Evolutionary conservation across 2,329 filamentous ascomycete species (phyloP).

Genomic region (Diaporthe batatas): DNA sequence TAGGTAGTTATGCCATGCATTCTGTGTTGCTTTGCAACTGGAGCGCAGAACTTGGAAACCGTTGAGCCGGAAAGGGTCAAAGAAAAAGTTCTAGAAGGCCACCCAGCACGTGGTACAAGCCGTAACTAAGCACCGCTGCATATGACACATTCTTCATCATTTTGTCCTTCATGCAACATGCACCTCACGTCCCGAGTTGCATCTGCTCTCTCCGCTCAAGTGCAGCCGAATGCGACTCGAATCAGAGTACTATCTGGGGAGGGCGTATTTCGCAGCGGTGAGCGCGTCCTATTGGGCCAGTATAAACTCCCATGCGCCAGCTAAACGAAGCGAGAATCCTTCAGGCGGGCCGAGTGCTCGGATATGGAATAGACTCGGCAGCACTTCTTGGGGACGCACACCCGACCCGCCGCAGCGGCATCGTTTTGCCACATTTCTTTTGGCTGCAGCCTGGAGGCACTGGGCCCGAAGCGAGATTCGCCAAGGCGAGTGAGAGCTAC

Average conservation of each 20-base stretch:
- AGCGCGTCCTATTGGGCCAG: neutral
- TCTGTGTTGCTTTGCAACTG: neutral
- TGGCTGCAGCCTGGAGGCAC: slow-evolving; percentile 24
- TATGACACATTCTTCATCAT: neutral
- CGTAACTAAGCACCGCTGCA: too few relatives aligned
- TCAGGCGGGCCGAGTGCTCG: slow-evolving; percentile 18
- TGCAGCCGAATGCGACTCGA: neutral
- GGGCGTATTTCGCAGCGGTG: neutral
- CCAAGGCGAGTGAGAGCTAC: slow-evolving; percentile 10
- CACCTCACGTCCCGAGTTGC: neutral
- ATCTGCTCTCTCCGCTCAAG: neutral
- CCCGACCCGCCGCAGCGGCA: neutral
- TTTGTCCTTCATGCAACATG: neutral
- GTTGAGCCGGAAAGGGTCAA: neutral
- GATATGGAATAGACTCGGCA: slow-evolving; percentile 21
- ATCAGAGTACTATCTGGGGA: neutral
- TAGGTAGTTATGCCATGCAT: neutral
- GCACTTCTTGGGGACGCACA: neutral
- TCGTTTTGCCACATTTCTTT: neutral
- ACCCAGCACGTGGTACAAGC: neutral
- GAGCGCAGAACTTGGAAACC: neutral
- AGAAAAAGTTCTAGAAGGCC: too few relatives aligned
- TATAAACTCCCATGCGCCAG: neutral
- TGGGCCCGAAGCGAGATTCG: slow-evolving; percentile 16
- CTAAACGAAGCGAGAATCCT: slow-evolving; percentile 24